phyloP scores from a whole-genome alignment of 352 stramenopile species.

The Phytophthora sp. region DNA sequence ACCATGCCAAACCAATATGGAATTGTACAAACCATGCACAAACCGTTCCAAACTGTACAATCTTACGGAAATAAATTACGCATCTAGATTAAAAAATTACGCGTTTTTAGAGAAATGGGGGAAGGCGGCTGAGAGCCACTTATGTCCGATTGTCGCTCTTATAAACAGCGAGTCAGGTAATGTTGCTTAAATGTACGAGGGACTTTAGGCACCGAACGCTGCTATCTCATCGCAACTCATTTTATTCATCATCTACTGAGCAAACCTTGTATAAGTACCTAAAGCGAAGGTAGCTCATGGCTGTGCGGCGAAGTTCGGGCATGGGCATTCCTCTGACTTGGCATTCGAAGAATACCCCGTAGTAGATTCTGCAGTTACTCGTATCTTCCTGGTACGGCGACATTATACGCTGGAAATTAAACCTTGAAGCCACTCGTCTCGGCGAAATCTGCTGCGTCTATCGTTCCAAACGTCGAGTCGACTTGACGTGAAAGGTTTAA shows the following conservation, averaged over 20 bases:
- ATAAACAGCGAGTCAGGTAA: too few species aligned
- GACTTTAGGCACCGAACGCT: too few species aligned
- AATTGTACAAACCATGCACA: too few species aligned
- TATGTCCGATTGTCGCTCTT: too few species aligned
- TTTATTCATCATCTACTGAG: neutral
- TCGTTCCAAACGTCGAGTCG: neutral
- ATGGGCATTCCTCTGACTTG: neutral
- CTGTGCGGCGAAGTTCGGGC: neutral
- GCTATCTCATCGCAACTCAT: neutral
- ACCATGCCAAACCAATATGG: too few species aligned
- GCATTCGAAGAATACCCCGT: neutral
- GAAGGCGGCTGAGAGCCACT: too few species aligned
- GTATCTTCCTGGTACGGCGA: neutral
- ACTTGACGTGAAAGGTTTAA: neutral
- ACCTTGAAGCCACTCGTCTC: neutral
- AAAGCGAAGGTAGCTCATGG: neutral
- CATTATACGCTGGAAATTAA: neutral
- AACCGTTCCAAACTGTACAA: too few species aligned
- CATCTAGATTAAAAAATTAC: too few species aligned
- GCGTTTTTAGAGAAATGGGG: too few species aligned
- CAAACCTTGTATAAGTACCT: neutral
- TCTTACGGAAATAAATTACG: too few species aligned
- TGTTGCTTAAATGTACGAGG: too few species aligned
- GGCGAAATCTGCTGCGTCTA: neutral
- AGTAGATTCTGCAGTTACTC: neutral